phyloP scores from a whole-genome alignment of 768 basidiomycete genomes.

The Candolleomyces aberdarensis region DNA sequence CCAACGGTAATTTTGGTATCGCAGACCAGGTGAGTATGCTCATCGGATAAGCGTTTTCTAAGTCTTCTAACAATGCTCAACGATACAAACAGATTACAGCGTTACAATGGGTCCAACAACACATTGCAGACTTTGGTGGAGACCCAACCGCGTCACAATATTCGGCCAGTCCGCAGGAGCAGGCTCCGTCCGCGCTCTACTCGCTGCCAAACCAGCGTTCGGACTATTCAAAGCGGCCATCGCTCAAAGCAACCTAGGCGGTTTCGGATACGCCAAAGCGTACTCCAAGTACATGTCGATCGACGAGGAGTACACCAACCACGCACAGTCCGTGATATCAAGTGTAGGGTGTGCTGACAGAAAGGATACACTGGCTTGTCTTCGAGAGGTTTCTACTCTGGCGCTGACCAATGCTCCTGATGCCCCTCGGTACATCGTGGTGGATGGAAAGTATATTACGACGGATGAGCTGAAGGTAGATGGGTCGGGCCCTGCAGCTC shows the following conservation, averaged over 20 bases:
- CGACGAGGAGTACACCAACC: constrained; percentile 30
- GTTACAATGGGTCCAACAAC: constrained; percentile 59
- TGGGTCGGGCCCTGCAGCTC: constrained; percentile 35
- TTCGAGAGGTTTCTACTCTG: constrained; percentile 29
- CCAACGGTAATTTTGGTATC: constrained; percentile 47
- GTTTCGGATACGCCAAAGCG: constrained; percentile 44
- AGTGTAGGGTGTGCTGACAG: constrained; percentile 37
- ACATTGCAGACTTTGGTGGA: constrained; percentile 62
- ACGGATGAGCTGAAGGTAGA: constrained; percentile 35
- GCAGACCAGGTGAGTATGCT: constrained; percentile 36
- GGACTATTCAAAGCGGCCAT: constrained; percentile 10
- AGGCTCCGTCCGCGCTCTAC: constrained; percentile 5
- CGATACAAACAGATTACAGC: constrained; percentile 41
- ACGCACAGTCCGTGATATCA: constrained; percentile 32
- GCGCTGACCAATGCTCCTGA: constrained; percentile 35
- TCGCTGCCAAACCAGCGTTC: constrained; percentile 1
- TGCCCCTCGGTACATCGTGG: constrained; percentile 38
- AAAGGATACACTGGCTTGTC: constrained; percentile 33
- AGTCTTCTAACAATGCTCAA: neutral
- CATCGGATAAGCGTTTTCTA: no score
- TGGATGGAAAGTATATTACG: constrained; percentile 46
- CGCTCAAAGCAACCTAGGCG: constrained; percentile 42
- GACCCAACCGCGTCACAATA: constrained; percentile 52
- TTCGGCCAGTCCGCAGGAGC: constrained; percentile 14
- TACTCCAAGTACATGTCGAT: constrained; percentile 50